Evolutionary conservation across 768 basidiomycete genomes (phyloP).

Genomic region (Termitomyces sp.): DNA sequence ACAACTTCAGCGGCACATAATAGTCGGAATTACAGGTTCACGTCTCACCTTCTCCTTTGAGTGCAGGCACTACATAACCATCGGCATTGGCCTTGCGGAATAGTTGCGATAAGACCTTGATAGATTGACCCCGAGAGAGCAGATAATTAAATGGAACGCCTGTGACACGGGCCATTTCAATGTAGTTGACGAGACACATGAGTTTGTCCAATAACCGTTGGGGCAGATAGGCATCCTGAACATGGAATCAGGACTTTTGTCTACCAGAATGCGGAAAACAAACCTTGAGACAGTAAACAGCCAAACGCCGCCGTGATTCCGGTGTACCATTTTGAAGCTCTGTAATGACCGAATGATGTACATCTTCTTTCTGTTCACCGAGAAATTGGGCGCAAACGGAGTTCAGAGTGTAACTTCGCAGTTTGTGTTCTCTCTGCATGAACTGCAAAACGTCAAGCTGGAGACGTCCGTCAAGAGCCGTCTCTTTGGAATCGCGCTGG

Average conservation of each 20-base stretch:
- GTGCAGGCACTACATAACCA: constrained; percentile 82
- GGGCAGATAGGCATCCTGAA: constrained; percentile 94
- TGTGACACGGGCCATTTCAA: constrained; percentile 98
- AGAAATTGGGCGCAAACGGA: constrained; percentile 97
- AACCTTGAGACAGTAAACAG: constrained; percentile 97
- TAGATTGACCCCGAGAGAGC: constrained; percentile 91
- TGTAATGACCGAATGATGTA: constrained; percentile 97
- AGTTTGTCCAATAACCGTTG: constrained; percentile 95
- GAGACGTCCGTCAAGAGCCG: constrained; percentile 82
- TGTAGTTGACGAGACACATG: constrained; percentile 99
- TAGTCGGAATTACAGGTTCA: not conserved
- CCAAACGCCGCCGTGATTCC: constrained; percentile 86
- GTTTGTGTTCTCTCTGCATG: constrained; percentile 98
- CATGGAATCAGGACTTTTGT: not conserved
- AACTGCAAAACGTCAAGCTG: constrained; percentile 96
- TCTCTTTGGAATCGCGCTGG: constrained; percentile 94
- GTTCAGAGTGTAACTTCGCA: constrained; percentile 96
- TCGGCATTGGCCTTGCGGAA: constrained; percentile 90
- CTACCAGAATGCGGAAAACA: constrained; percentile 1
- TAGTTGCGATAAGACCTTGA: constrained; percentile 96
- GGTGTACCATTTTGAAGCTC: constrained; percentile 96
- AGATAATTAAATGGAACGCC: constrained; percentile 99
- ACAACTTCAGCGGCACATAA: not conserved
- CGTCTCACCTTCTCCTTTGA: constrained; percentile 77
- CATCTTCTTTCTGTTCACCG: constrained; percentile 98